Evolutionary conservation across 2,329 filamentous ascomycete species (phyloP), one percentile per base, ranked within the genome.

Genomic region (Aureobasidium namibiae): DNA sequence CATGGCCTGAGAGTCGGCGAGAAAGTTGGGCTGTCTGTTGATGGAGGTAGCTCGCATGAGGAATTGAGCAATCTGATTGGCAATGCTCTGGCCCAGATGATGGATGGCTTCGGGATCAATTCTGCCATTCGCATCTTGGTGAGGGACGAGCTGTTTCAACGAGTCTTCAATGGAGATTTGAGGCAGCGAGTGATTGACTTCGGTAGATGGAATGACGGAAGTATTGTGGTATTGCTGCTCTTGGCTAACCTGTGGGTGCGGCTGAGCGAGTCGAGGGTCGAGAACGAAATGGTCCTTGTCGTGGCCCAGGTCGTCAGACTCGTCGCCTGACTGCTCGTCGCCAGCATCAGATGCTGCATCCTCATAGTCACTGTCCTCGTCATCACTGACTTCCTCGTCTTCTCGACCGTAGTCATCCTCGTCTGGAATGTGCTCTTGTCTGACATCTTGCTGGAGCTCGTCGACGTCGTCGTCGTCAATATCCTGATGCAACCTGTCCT

Each of bases 391-490:
- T 24, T 52, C 44, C 13, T 62, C 61, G 21, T 61, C 61, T 26
- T 59, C 24, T 36, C 42, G 41, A 10, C 60, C 60, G n/a, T 21
- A 21, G 1, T 60, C 46, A 18, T 45, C 21, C 36, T 50, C 58
- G 13, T 62, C 53, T 59, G 53, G 36, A 26, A 24, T 24, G 38
- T 44, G 9, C 54, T 23, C 29, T 46, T 21, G 41, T 42, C 38
- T 45, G 42, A 49, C 26, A 8, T 48, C 44, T 1, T 48, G 29
- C 18, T 48, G 44, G 5, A 48, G n/a, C 39, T 68, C 63, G 10
- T 71, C 70, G 26, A 66, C 63, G 50, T 33, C 72, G 26, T 74
- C 70, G 4, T 75, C 73, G 29, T 74, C 69, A 0, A 73, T 69
- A 1, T 70, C 71, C 4, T 61, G 44, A 6, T 31, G 44, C 13